Base-by-base conservation (phyloP, 2,329 filamentous ascomycete genomes). In the Talaromyces sp. region DNA sequence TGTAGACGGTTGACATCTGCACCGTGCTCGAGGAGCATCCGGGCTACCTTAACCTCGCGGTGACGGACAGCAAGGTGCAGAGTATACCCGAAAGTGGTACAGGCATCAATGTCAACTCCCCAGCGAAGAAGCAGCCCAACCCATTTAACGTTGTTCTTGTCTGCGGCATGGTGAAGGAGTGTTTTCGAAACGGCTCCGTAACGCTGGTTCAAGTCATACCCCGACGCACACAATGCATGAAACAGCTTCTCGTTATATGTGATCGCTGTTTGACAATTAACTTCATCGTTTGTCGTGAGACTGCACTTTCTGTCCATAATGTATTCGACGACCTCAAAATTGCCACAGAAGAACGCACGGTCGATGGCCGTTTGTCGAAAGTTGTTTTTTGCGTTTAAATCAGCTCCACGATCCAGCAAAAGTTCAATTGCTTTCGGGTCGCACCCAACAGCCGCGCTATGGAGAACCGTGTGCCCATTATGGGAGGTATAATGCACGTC, bases 11-110 rank as follows among this genome's bases (percentile, higher is more conserved):
- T 67, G 34, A 69, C 36, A 52, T 64, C 63, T 10, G 67, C 64
- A n/a, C 67, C 68, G 4, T 59, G 40, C 10, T 36, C 33, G 7
- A n/a, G 18, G 9, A 69, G 66, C 2, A 69, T 47, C 44, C 62
- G 66, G 10, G 42, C 60, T 14, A 67, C 62, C 28, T 67, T 47
- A 8, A 50, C 51, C 55, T 66, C 65, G 0, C 66, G 67, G 12
- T 57, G 47, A 3, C 65, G 61, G 3, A 62, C 65, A 31, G 67
- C 67, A 14, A 68, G 61, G 28, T 68, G 68, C 12, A 69, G 66
- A 3, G 65, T 65, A 31, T 67, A 58, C 9, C 65, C 66, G 3
- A 63, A 28, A 56, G 66, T 56, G n/a, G 67, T 67, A 5, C 23
- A 7, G 44, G 63, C 28, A 5, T 27, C 44, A n/a, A 65, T 61